A percentile compares a stretch with the other conserved stretches of the same genome.
phyloP scores from a whole-genome alignment of 768 basidiomycete species.

The Phanerochaete sordida region DNA sequence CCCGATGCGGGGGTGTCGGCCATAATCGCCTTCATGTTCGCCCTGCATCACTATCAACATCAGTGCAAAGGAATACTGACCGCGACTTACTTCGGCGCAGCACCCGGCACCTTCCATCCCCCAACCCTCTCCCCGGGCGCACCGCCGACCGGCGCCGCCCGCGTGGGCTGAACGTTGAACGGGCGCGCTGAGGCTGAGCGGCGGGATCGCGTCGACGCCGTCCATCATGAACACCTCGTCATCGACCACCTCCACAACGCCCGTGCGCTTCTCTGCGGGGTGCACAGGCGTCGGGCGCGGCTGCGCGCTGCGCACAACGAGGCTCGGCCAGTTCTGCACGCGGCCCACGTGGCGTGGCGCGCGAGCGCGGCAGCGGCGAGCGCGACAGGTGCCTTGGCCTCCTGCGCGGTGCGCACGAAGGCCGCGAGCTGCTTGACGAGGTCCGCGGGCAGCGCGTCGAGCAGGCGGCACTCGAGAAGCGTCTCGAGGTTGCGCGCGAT shows the following conservation, averaged over 20 bases:
- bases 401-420: constrained; percentile 58
- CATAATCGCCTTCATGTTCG: constrained; percentile 85
- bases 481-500: constrained; percentile 84
- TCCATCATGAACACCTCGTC: constrained; percentile 88
- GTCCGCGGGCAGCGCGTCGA: constrained; percentile 68
- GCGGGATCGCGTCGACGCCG: constrained; percentile 42
- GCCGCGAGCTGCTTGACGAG: constrained; percentile 65
- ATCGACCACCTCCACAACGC: constrained; percentile 26
- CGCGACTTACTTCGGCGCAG: constrained; percentile 5
- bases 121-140: constrained; percentile 11
- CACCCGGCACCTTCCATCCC: constrained; percentile 37
- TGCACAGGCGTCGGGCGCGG: constrained; percentile 8
- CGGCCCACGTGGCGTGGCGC: constrained; percentile 70
- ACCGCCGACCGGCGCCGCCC: too few species aligned
- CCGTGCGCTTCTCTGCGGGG: background rate
- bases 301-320: constrained; percentile 35
- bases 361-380: constrained; percentile 52
- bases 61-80: too few species aligned
- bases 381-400: constrained; percentile 66
- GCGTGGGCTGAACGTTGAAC: background rate
- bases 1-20: constrained; percentile 39
- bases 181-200: constrained; percentile 19
- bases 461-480: constrained; percentile 73
- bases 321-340: constrained; percentile 61
- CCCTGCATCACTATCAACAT: constrained; percentile 35